Evolutionary conservation across 805 yeast species (phyloP), one percentile per base, ranked within the genome.

Genomic region (Ogataea neopini): DNA sequence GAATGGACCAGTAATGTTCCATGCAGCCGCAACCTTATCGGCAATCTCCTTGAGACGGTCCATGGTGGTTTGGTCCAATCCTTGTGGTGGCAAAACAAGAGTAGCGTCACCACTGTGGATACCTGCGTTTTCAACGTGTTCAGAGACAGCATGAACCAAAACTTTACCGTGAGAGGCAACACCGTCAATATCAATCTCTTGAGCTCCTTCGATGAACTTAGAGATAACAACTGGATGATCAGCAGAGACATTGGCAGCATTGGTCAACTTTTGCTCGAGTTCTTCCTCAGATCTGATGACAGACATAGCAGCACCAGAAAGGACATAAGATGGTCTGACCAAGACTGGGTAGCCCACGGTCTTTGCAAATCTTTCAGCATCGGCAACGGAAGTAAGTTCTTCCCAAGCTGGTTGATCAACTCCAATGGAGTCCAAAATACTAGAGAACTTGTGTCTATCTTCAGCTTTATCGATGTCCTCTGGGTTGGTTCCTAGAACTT

Each of bases 61-160:
- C 78, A 91, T 75, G 44, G 83, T 76, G 14, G 71, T 75, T 40
- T 83, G 83, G 38, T 83, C 81, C 52, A 94, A 75, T 50, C 76
- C 73, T 68, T 85, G 96, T 22, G 99, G 98, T 50, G 99, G 99
- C 50, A 94, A 77, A 43, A 92, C 83, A 63, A 92, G 80, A 25
- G 98, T 90, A 45, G 99, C 99, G 72, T 92, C 99, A 70, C 99
- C 99, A 43, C 97, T 91, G 74, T 92, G 99, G 49, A 94, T 86
- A 77, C 99, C 99, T 8, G 99, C 99, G 63, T 91, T 90, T 73
- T 92, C 99, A 63, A 91, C 96, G 69, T 92, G 99, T 71, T 94
- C 99, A 55, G 96, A 88, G 50, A 92, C 87, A 50, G 96, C 98
- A 69, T 92, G 99, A 49, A 92, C 95, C 43, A 92, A 72, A 46